Base-by-base conservation (phyloP, 352 stramenopile species). In the Blastocystis hominis region DNA sequence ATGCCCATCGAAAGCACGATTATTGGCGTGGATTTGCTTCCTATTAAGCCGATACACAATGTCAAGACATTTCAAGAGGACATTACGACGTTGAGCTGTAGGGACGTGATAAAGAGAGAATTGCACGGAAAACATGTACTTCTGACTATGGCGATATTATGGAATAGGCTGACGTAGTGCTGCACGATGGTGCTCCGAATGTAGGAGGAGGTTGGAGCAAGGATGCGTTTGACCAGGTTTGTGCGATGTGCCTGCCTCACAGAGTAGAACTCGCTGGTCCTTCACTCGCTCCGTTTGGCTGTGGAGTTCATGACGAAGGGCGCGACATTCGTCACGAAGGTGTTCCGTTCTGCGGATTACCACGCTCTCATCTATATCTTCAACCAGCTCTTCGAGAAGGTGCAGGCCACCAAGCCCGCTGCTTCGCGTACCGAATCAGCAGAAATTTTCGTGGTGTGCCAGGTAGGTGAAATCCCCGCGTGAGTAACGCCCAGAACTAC, bases 371-470 rank as follows among this genome's bases (percentile, higher is more conserved):
- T 98, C 6, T 99, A 96, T 96, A 94, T 98, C 0, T 96, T 98
- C 88, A 96, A 98, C 91, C 96, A 99, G 90, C 93, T 99, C 5
- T 99, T 99, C 90, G 94, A 96, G 88, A 94, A 95, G 59, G 95
- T 99, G 10, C 94, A 96, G 88, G 95, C 95, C 0, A 97, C 97
- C 66, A 99, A 99, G 91, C 97, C 97, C n/a, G 92, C 96, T 46
- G 97, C 95, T 9, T 98, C 93, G 78, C 94, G 97, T 91, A 95
- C 94, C 88, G 96, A 98, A 89, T 98, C 95, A 10, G 96, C 97
- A n/a, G 97, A 99, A 91, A 99, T 99, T 89, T 99, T 99, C 90
- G 95, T 99, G 20, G 94, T 99, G 0, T 98, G 96, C 90, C 90
- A 94, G 86, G 70, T 80, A n/a, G 30, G 55, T 66, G 4, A 72